Conservation (phyloP, 768 basidiomycete species). For the Lactarius deliciosus region DNA sequence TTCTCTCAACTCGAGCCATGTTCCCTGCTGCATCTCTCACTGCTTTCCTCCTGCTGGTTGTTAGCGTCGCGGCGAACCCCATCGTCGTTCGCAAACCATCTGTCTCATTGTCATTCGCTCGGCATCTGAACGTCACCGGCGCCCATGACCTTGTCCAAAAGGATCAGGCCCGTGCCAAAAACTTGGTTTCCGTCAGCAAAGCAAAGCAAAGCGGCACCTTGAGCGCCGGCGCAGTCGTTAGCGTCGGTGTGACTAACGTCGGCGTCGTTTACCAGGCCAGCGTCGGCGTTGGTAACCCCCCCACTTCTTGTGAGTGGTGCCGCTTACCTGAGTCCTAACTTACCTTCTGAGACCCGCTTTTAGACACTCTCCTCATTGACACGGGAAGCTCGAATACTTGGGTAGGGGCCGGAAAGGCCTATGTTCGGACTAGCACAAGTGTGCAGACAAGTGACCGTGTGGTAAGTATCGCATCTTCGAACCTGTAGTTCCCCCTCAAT, state of each 20-base stretch:
- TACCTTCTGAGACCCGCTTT: neutral
- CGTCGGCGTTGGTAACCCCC: constrained; percentile 51
- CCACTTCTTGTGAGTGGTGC: constrained; percentile 37
- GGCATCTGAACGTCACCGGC: constrained; percentile 53
- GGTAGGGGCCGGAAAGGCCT: constrained; percentile 5
- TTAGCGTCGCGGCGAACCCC: too few species aligned
- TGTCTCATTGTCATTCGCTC: neutral
- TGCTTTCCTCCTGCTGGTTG: too few species aligned
- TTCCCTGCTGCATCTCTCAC: neutral
- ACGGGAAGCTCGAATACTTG: constrained; percentile 16
- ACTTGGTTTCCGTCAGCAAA: constrained; percentile 42
- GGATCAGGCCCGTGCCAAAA: constrained; percentile 51
- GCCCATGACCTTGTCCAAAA: constrained; percentile 48
- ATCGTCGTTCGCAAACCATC: constrained; percentile 20
- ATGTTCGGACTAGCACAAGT: neutral
- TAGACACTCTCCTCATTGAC: constrained; percentile 11
- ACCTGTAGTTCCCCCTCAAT: neutral
- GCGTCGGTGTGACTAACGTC: constrained; percentile 45
- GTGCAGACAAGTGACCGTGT: neutral
- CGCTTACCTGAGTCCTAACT: neutral
- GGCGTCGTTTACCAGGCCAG: constrained; percentile 45
- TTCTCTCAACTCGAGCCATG: neutral
- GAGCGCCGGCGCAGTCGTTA: constrained; percentile 27
- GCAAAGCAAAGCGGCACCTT: constrained; percentile 36
- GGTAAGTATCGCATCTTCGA: neutral